These are phyloP conservation scores for Suillus sp. DNA, from an alignment of 768 basidiomycete genomes.

Conservation along the genomic window DNA sequence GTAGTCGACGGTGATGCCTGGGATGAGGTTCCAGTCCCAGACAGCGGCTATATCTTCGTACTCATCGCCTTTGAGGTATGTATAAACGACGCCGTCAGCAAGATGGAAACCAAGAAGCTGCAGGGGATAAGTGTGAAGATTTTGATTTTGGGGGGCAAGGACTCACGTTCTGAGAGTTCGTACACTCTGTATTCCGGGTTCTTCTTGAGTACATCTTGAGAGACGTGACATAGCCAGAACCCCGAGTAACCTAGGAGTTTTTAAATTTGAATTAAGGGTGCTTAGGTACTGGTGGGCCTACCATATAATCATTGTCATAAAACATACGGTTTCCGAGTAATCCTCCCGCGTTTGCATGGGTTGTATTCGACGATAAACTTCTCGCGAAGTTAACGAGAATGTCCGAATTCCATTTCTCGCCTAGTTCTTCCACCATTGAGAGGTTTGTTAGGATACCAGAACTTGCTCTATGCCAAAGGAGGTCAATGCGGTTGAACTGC, in stretches of 20 bases:
- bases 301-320: constrained; percentile 71
- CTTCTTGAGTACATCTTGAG: constrained; percentile 64
- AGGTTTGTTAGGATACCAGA: constrained; percentile 59
- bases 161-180: constrained; percentile 60
- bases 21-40: constrained; percentile 81
- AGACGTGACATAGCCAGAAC: constrained; percentile 57
- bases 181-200: constrained; percentile 63
- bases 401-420: constrained; percentile 52
- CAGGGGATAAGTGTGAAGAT: background rate
- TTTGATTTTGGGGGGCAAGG: background rate
- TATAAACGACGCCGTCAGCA: constrained; percentile 64
- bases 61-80: constrained; percentile 65
- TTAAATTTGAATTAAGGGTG: background rate
- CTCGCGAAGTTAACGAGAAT: constrained; percentile 41
- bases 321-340: constrained; percentile 67
- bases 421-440: constrained; percentile 51
- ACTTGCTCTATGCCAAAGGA: constrained; percentile 47
- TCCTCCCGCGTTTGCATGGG: constrained; percentile 56
- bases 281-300: constrained; percentile 24
- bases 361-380: constrained; percentile 37
- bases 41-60: constrained; percentile 73
- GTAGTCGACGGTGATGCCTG: constrained; percentile 71
- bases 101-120: constrained; percentile 71
- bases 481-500: background rate
- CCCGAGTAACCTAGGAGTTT: constrained; percentile 58